A percentile compares a stretch with the other conserved stretches of the same genome.
These are phyloP conservation scores for Rhodosporidiobolus sp. DNA, from an alignment of 768 basidiomycete genomes.

Conservation along the genomic window DNA sequence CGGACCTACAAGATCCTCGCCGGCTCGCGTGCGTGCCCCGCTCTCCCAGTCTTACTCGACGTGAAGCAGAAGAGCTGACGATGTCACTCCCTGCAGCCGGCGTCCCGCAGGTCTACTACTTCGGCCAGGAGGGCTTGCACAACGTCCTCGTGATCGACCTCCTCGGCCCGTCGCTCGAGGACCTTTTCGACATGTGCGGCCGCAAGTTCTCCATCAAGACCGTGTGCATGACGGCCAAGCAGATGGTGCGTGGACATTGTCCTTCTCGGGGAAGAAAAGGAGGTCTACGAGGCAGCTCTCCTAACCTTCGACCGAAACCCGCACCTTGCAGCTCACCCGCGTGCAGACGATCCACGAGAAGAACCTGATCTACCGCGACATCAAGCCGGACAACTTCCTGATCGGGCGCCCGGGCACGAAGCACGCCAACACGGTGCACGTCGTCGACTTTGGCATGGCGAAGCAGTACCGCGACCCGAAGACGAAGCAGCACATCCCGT, in stretches of 20 bases:
- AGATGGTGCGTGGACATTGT: constrained; percentile 70
- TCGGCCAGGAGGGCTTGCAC: constrained; percentile 97
- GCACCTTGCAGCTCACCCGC: constrained; percentile 68
- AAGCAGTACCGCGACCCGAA: constrained; percentile 99
- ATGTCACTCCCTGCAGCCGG: constrained; percentile 60
- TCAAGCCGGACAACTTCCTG: constrained; percentile 99
- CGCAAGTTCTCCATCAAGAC: constrained; percentile 98
- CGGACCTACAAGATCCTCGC: constrained; percentile 94
- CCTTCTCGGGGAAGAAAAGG: not conserved
- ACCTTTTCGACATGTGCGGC: constrained; percentile 98
- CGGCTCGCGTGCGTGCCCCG: constrained; percentile 67
- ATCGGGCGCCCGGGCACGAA: constrained; percentile 92
- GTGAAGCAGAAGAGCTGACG: not conserved
- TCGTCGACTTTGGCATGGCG: constrained; percentile 98
- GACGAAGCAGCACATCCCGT: constrained; percentile 98
- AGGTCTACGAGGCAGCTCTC: not conserved
- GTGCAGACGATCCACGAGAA: constrained; percentile 99
- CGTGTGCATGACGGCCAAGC: constrained; percentile 96
- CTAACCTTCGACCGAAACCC: not conserved
- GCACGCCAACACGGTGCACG: constrained; percentile 63
- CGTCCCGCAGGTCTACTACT: constrained; percentile 99
- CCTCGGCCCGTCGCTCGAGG: constrained; percentile 91
- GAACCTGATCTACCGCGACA: constrained; percentile 98
- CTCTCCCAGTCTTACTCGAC: constrained; percentile 57
- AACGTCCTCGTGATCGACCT: constrained; percentile 99